Percentiles rank a stretch among this genome's conserved stretches.
phyloP scores from a whole-genome alignment of 148 eudicot genomes.

The Nepenthes mirabilis region DNA sequence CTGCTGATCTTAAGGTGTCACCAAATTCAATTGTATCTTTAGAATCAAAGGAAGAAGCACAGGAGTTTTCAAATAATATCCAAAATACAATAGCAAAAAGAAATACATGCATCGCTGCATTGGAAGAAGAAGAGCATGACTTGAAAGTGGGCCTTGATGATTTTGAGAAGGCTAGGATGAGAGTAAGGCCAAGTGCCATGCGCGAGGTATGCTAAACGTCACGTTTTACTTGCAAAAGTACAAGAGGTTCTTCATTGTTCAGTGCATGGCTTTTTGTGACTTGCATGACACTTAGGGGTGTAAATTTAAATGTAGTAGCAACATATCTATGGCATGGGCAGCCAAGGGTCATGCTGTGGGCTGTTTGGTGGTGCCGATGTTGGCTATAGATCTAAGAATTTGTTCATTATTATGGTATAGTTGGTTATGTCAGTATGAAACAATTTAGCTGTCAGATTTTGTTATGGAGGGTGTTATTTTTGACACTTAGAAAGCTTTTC shows the following conservation, averaged over 20 bases:
- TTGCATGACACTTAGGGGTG: neutral
- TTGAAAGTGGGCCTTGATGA: constrained; percentile 52
- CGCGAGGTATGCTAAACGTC: constrained; percentile 62
- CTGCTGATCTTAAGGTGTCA: constrained; percentile 12
- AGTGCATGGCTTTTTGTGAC: neutral
- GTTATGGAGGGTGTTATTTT: too few species aligned
- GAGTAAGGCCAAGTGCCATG: constrained; percentile 93
- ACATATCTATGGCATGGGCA: too few species aligned
- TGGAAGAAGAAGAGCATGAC: constrained; percentile 7
- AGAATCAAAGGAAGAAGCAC: neutral
- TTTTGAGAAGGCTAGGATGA: constrained; percentile 78
- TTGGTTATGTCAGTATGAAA: too few species aligned
- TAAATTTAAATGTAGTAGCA: too few species aligned
- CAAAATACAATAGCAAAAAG: constrained; percentile 7
- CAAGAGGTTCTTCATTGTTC: neutral
- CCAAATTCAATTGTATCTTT: constrained; percentile 7
- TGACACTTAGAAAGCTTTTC: too few species aligned
- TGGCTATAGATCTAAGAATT: too few species aligned
- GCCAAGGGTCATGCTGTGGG: too few species aligned
- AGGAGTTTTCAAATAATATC: neutral
- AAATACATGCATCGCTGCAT: constrained; percentile 1
- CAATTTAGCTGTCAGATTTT: too few species aligned
- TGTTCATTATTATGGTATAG: too few species aligned
- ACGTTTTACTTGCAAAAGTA: neutral
- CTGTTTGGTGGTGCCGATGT: too few species aligned